These are phyloP conservation scores for Candida boleticola DNA, from an alignment of 805 yeast species.

Conservation along the genomic window DNA sequence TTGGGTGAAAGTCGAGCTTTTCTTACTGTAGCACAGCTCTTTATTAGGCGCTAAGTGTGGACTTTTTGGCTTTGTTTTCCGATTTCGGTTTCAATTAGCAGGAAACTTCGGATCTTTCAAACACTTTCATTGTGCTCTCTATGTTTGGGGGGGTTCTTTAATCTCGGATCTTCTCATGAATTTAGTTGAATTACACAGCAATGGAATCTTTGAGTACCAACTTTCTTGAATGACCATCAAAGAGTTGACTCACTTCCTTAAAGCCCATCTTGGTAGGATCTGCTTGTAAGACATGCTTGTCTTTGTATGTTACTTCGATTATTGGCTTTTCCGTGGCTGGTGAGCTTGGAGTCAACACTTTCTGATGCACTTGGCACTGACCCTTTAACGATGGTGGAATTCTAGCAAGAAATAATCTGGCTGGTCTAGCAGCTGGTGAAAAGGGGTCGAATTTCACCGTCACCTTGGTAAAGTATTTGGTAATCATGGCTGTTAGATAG, in stretches of 20 bases:
- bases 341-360: slow-evolving; percentile 50
- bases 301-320: slow-evolving; percentile 77
- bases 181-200: slow-evolving; percentile 19
- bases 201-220: slow-evolving; percentile 74
- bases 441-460: slow-evolving; percentile 78
- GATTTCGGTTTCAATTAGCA: too few species aligned
- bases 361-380: slow-evolving; percentile 56
- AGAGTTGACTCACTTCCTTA: slow-evolving; percentile 59
- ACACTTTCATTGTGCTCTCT: too few species aligned
- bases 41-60: too few species aligned
- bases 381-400: slow-evolving; percentile 74
- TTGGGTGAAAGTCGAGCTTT: too few species aligned
- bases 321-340: slow-evolving; percentile 45
- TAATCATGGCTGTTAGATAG: slow-evolving; percentile 57
- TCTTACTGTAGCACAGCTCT: too few species aligned
- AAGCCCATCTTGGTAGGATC: slow-evolving; percentile 61
- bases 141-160: too few species aligned
- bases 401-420: slow-evolving; percentile 74
- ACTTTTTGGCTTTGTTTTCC: too few species aligned
- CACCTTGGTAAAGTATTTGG: slow-evolving; percentile 81
- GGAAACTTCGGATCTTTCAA: too few species aligned
- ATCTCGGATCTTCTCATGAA: too few species aligned
- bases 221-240: slow-evolving; percentile 82
- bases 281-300: slow-evolving; percentile 64
- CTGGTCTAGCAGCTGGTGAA: slow-evolving; percentile 69